Base-by-base conservation (phyloP, 768 basidiomycete species). In the Lyophyllum atratum region DNA sequence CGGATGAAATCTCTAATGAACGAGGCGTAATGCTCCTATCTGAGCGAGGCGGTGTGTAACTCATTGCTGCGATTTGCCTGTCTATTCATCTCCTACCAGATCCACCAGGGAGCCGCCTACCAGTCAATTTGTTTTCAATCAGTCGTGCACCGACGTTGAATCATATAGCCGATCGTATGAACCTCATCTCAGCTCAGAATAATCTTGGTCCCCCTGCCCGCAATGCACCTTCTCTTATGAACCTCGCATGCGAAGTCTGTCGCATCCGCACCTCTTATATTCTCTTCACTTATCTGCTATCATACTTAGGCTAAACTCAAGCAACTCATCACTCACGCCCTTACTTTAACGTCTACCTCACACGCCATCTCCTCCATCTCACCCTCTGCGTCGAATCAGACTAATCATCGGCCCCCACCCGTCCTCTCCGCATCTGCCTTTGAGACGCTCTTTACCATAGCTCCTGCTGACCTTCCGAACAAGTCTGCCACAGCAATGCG, bases 101-200 rank as follows among this genome's bases (percentile, higher is more conserved):
- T 49, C 81, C 84, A 1, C 81, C 91, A 2, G 91, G 91, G 4
- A 89, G 82, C 59, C 84, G 89, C 28, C 72, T 87, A 21, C 84
- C 86, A 2, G 76, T 92, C 8, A 87, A 91, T 54, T 79, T 93
- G n/a, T 84, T 89, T 31, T 85, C 90, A 9, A 80, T 83, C 55
- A 87, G 88, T 4, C 84, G 85, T 52, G 86, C 85, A 5, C 87
- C 89, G 4, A 90, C 88, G 1, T 65, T 87, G 21, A 88, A 91
- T 65, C 90, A 92, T 59, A 84, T 93, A 42, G 80, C 84, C 7
- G 91, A 93, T 62, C 81, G 90, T 54, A 84, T 92, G 58, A 91
- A 91, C 64, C 83, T 93, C 31, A 88, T 92, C 59, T 90, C 85
- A 39, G 87, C 89, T 1, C 91, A 93, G 64, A 85, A 92, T 62